Percentiles rank a stretch among this genome's conserved stretches.
Conservation (phyloP, 768 basidiomycete genomes). For the Kwoniella sp. region DNA sequence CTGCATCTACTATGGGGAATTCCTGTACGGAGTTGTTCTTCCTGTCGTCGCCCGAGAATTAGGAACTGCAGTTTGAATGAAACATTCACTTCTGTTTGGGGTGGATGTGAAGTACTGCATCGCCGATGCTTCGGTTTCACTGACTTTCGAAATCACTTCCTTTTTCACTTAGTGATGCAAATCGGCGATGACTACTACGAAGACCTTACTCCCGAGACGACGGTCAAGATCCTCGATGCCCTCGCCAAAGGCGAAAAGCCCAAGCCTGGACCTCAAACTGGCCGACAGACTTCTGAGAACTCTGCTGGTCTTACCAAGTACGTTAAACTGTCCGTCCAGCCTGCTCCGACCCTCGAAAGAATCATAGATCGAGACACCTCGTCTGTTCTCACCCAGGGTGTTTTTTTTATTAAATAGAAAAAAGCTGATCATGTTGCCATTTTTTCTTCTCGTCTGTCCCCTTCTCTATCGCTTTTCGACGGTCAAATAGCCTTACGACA, state of each 20-base stretch:
- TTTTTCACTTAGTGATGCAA: conserved; percentile 71
- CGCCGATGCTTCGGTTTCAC: too few relatives aligned
- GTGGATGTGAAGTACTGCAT: too few relatives aligned
- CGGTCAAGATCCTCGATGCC: conserved; percentile 57
- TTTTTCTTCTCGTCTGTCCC: not conserved
- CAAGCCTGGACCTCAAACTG: conserved; percentile 89
- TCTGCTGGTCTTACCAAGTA: conserved; percentile 79
- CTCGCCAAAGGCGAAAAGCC: conserved; percentile 70
- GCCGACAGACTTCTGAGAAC: conserved; percentile 85
- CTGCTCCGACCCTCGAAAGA: too few relatives aligned
- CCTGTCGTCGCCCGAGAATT: too few relatives aligned
- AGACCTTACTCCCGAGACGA: conserved; percentile 59
- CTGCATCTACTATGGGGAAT: too few relatives aligned
- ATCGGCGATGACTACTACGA: conserved; percentile 93
- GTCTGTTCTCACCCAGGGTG: too few relatives aligned
- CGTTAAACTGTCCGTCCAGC: not conserved
- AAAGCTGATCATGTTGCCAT: not conserved
- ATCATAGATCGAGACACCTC: too few relatives aligned
- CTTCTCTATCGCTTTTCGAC: not conserved
- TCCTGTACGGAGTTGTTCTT: too few relatives aligned
- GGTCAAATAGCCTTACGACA: conserved; percentile 25
- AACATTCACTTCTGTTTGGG: too few relatives aligned
- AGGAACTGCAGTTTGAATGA: too few relatives aligned
- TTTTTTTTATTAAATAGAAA: conserved; percentile 8
- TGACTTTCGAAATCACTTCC: not conserved